Base-by-base conservation (phyloP, 768 basidiomycete species). In the Tulasnella sp. region DNA sequence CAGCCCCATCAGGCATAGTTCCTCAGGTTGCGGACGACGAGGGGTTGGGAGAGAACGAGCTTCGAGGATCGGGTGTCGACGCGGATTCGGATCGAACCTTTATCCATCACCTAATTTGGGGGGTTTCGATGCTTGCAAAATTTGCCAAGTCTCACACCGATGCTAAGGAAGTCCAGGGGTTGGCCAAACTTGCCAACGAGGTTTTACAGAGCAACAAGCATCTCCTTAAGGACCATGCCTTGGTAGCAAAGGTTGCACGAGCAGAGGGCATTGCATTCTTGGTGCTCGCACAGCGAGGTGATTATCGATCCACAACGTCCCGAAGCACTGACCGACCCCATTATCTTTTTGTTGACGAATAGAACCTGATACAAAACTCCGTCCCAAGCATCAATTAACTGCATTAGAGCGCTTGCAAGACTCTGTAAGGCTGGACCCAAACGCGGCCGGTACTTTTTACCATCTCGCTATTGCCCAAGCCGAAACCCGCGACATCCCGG, bases 391-490 rank as follows among this genome's bases (percentile, higher is more conserved):
- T 27, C 89, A 97, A 72, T 84, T 88, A 1, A 85, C 89, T 44
- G 81, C 81, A 19, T 74, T 81, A 56, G 79, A 80, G 19, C 85
- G 86, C 74, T 84, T 88, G 34, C 68, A 75, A 2, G 75, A 81
- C 0, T 83, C 88, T 2, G 80, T 83, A 12, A n/a, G 79, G 14
- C 83, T 87, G 34, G 40, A 82, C 39, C 83, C 86, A 0, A 77
- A 77, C 0, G 84, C 85, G 1, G 81, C 84, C 16, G 75, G 80
- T 3, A 91, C 89, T 0, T 89, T 92, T 82, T 95, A 93, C 82
- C 94, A 97, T 77, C 89, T 96, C n/a, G 92, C 97, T 0, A 86
- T 95, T 10, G 92, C 92, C 8, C 91, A 91, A 40, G 88, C 91
- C 0, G 91, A 92, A 19, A 89, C 87, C 5, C 91, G 92, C 36